Evolutionary conservation across 441 rosid genomes (phyloP), one percentile per base, ranked within the genome.

Genomic region (Sinapis alba): DNA sequence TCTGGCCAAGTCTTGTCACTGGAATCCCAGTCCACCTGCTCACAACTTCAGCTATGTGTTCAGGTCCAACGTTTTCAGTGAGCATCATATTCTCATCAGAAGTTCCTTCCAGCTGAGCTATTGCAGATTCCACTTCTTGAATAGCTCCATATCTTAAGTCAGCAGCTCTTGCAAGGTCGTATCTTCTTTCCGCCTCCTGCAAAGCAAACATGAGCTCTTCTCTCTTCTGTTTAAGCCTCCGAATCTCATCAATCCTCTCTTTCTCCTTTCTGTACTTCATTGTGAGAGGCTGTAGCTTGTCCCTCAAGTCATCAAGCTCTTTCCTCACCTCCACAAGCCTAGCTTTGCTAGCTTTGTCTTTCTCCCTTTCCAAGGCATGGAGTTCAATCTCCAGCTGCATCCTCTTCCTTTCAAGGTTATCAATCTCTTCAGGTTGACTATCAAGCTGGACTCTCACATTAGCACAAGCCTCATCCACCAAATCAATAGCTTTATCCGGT

Each of bases 21-120:
- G 99, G 99, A 51, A 95, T 88, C 38, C 99, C 99, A 12, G 99
- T 95, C 99, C 99, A 95, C 3, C 97, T 86, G 75, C 97, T 86
- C 68, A 92, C 99, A 9, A 92, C 99, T 73, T 95, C 99, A 0
- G 98, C 96, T 41, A 95, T 95, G 3, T 95, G 99, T 1, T 95
- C 99, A 0, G 99, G 95, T 6, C 88, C 91, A 45, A 95, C 99
- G 0, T 89, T 84, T 73, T 95, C 98, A 0, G 99, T 95, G 15
- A 93, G 71, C 91, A 91, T 93, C 38, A 87, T 21, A 58, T 90
- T 91, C 38, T 85, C 92, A 7, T 84, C 91, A 2, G 86, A 74
- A 59, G 66, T 76, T 28, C 91, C 92, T 80, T 95, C 98, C 30
- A 88, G 79, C 72, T 82, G 85, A 0, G 88, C 80, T 53, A 95